phyloP scores from a whole-genome alignment of 2,329 filamentous ascomycete genomes.

The Capronia americana region DNA sequence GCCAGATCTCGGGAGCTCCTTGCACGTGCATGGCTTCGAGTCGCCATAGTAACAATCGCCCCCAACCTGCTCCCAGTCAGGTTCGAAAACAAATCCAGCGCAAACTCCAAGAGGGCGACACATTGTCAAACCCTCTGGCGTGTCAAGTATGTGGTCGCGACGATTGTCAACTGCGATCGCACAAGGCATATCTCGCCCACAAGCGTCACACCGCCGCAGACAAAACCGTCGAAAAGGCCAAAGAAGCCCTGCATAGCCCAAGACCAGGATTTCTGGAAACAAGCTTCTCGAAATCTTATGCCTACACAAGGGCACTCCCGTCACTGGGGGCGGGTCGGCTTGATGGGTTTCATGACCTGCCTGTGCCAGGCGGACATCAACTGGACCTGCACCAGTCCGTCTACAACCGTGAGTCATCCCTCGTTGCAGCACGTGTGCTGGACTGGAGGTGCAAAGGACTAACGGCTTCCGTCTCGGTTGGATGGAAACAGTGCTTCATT shows the following conservation, averaged over 20 bases:
- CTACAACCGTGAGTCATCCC: slow-evolving; percentile 21
- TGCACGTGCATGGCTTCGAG: slow-evolving; percentile 17
- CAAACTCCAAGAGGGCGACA: background rate
- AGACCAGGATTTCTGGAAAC: background rate
- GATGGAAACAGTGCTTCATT: slow-evolving; percentile 20
- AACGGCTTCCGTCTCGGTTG: background rate
- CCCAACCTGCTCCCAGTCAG: background rate
- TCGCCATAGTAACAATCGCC: background rate
- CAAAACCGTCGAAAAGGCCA: background rate
- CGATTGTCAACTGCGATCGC: slow-evolving; percentile 15
- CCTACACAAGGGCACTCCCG: slow-evolving; percentile 15
- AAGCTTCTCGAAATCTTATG: slow-evolving; percentile 18
- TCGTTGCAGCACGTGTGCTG: background rate
- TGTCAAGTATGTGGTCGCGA: slow-evolving; percentile 21
- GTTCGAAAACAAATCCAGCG: background rate
- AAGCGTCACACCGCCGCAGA: background rate
- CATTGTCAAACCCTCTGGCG: background rate
- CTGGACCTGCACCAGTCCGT: slow-evolving; percentile 23
- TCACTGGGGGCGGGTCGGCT: slow-evolving; percentile 14
- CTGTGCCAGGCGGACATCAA: slow-evolving; percentile 18
- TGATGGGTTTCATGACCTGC: slow-evolving; percentile 26
- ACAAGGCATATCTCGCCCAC: slow-evolving; percentile 18
- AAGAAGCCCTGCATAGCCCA: background rate
- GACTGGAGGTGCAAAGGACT: background rate
- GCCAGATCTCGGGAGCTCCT: background rate